Base-by-base conservation (phyloP, 2,329 filamentous ascomycete genomes). In the Thelonectria discophora region DNA sequence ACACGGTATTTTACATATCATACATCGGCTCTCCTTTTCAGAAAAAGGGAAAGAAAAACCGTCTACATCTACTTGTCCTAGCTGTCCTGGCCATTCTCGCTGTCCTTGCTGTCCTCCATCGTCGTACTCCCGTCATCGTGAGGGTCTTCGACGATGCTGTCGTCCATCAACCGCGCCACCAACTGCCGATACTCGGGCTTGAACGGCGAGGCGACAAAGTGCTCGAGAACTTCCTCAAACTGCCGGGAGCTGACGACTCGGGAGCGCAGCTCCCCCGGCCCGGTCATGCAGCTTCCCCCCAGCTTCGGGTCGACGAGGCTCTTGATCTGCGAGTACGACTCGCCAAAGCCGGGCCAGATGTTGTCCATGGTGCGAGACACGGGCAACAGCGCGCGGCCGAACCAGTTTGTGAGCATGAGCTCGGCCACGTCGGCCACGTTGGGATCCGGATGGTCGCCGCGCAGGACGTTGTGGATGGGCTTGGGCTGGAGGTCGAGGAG, bases 401-500 rank as follows among this genome's bases (percentile, higher is more conserved):
- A 78, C 75, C 73, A 78, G 59, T 65, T 74, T 34, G 73, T 76
- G 47, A 78, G 72, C 70, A 80, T 75, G n/a, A 86, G 70, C 40
- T 87, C 82, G 20, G 87, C 82, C 10, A 80, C 76, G 68, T 86
- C 83, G 46, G 81, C 83, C 1, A 78, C 72, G 42, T 78, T 79
- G 24, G 69, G 27, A 8, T 30, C 27, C 24, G 76, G 2, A 75
- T 76, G 2, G 56, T 61, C 73, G 0, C 83, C 83, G 7, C 80
- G 80, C 18, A 89, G 69, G 2, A 85, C 68, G 1, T 78, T 80
- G 67, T 82, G 80, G 62, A 83, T 76, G 3, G 80, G 82, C 3
- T n/a, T n/a, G n/a, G 91, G 90, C 65, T 88, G 85, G 60, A 92
- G 79, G 73, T 93, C 90, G 15, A 93, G 73, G 3, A 94, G 84